phyloP scores from a whole-genome alignment of 495 filamentous ascomycete genomes.

The Hypoxylon crocopeplum region DNA sequence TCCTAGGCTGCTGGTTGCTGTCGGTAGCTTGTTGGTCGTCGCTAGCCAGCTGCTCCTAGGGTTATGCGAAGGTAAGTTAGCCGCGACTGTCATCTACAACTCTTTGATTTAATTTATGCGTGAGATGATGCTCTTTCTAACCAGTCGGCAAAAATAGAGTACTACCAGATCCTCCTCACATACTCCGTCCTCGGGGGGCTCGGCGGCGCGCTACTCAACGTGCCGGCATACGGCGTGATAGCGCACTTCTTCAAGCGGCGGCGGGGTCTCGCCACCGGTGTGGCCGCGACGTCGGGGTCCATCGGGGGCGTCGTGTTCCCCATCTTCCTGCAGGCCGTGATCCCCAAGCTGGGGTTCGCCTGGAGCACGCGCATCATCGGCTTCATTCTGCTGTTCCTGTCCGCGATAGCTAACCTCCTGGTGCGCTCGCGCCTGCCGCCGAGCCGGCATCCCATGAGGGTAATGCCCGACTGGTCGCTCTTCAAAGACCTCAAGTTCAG shows the following conservation, averaged over 20 bases:
- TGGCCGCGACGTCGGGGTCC: conserved; percentile 65
- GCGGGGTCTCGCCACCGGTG: conserved; percentile 68
- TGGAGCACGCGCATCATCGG: conserved; percentile 66
- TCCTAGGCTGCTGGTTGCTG: conserved; percentile 58
- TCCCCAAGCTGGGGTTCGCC: conserved; percentile 60
- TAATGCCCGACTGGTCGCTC: conserved; percentile 58
- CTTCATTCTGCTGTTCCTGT: conserved; percentile 62
- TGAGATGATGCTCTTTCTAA: conserved; percentile 8
- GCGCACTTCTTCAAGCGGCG: conserved; percentile 70
- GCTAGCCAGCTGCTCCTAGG: conserved; percentile 63
- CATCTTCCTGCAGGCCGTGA: conserved; percentile 56
- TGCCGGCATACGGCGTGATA: conserved; percentile 64
- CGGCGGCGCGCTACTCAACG: conserved; percentile 64
- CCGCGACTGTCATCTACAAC: neutral
- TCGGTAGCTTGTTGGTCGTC: conserved; percentile 59
- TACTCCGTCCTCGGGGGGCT: conserved; percentile 64
- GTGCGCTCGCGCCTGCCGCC: conserved; percentile 60
- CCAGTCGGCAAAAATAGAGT: conserved; percentile 45
- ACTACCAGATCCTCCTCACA: conserved; percentile 72
- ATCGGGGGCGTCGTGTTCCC: conserved; percentile 70
- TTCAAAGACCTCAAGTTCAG: conserved; percentile 63
- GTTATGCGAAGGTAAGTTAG: conserved; percentile 47
- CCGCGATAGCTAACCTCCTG: conserved; percentile 59
- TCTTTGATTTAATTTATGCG: conserved; percentile 3
- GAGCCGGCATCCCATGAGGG: conserved; percentile 38